phyloP scores from a whole-genome alignment of 2,329 filamentous ascomycete genomes.

The Emydomyces testavorans region DNA sequence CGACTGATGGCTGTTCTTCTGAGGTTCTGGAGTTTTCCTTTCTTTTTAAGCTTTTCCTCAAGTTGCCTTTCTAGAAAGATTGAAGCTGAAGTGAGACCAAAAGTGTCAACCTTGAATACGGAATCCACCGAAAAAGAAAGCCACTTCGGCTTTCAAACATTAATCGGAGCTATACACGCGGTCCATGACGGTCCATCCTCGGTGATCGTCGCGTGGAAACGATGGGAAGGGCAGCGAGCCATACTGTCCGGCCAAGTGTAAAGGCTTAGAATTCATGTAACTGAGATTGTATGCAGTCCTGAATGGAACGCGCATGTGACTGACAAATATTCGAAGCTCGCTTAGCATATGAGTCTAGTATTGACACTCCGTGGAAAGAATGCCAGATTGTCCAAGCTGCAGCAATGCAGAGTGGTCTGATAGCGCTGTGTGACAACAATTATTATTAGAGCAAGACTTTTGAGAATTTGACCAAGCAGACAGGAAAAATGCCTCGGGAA shows the following conservation, averaged over 20 bases:
- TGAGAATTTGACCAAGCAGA: neutral
- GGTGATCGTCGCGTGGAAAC: neutral
- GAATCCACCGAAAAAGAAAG: neutral
- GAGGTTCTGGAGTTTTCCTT: constrained; percentile 6
- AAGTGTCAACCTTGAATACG: neutral
- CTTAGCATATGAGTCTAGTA: neutral
- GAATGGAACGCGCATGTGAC: constrained; percentile 8
- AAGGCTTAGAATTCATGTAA: neutral
- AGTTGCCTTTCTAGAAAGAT: neutral
- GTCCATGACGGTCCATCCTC: no score
- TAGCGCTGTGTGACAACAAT: constrained; percentile 2
- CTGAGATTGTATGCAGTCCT: constrained; percentile 1
- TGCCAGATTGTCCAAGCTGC: neutral
- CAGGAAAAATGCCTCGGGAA: neutral
- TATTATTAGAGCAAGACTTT: neutral
- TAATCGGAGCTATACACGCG: no score
- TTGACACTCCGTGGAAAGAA: neutral
- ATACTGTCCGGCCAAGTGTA: neutral
- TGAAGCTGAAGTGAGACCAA: neutral
- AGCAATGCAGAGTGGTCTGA: neutral
- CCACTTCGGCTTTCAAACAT: no score
- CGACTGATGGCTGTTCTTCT: constrained; percentile 1
- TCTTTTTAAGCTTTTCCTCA: neutral
- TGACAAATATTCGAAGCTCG: neutral
- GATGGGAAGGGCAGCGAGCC: neutral